Conservation (phyloP, 352 stramenopile genomes). For the Phytophthora multivora region DNA sequence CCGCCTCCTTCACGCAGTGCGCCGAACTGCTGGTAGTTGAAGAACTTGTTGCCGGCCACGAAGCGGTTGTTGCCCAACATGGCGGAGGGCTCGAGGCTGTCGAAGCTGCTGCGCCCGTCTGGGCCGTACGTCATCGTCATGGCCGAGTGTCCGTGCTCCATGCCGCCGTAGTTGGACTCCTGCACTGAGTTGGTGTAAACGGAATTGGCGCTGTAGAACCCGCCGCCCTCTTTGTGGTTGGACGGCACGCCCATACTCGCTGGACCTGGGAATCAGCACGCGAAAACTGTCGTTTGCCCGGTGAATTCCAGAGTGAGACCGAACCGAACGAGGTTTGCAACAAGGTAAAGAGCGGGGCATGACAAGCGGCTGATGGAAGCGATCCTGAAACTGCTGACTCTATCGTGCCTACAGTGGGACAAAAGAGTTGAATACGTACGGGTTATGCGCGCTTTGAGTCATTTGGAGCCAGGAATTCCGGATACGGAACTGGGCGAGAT, state of each 20-base stretch:
- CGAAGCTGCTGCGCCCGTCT: conserved; percentile 31
- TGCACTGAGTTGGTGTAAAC: conserved; percentile 36
- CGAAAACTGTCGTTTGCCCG: conserved; percentile 23
- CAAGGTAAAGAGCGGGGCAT: conserved; percentile 27
- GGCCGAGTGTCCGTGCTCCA: conserved; percentile 34
- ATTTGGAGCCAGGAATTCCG: conserved; percentile 16
- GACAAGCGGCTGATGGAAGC: conserved; percentile 16
- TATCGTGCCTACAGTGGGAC: conserved; percentile 18
- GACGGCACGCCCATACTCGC: conserved; percentile 28
- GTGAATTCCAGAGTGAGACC: conserved; percentile 36
- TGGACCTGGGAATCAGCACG: conserved; percentile 4
- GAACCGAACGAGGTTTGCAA: conserved; percentile 9
- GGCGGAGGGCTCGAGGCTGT: conserved; percentile 35
- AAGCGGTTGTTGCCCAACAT: conserved; percentile 45
- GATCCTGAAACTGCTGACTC: conserved; percentile 36
- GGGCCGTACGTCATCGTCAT: conserved; percentile 34
- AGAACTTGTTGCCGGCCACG: conserved; percentile 75
- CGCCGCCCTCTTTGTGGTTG: conserved; percentile 36
- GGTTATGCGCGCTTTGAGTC: conserved; percentile 1
- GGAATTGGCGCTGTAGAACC: conserved; percentile 32
- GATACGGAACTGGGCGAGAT: conserved; percentile 16
- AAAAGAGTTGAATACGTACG: conserved; percentile 9
- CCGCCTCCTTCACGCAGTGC: conserved; percentile 60
- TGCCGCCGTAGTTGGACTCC: conserved; percentile 25
- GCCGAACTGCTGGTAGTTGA: conserved; percentile 78